Base-by-base conservation (phyloP, 306 rosid species). In the Cyclanthera cordifolia region DNA sequence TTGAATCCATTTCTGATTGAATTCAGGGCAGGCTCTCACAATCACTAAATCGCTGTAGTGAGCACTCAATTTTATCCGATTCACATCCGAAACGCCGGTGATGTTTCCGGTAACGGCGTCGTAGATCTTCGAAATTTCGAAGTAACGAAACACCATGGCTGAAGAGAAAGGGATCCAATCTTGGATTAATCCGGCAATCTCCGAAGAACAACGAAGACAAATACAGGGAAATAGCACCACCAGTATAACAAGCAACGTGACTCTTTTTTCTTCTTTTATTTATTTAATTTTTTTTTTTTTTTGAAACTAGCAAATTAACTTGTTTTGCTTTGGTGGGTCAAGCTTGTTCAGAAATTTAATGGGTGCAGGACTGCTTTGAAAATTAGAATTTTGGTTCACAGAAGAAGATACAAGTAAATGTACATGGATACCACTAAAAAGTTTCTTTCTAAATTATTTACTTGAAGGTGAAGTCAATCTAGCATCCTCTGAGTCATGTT, bases 401-500 rank as follows among this genome's bases (percentile, higher is more conserved):
- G 23, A 17, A 17, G 8, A 24, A 9, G 15, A 55, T 34, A n/a
- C n/a, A n/a, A n/a, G n/a, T n/a, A 58, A 9, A 56, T 32, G 24
- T 37, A 61, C 69, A 39, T 12, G 50, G 68, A 61, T 61, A 4
- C 9, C 11, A 61, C 47, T 20, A 17, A 60, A 19, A 4, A 37
- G 23, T 20, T 17, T 10, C 50, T 39, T 37, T 28, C 27, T 39
- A 39, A 19, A 63, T 47, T 87, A 89, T 82, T 80, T 89, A 77
- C 85, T 79, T 25, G 71, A 52, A 32, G 95, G 90, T 43, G 96
- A 87, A 66, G 89, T 84, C 47, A 93, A 71, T 74, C 94, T 79
- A 81, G 74, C 83, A 77, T 93, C 96, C 6, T 93, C 98, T 0
- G 95, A 75, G 39, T 93, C 98, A 46, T 81, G 95, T 82, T 87